Conservation (phyloP, 805 yeast genomes). For the Kodamaea sagamina region DNA sequence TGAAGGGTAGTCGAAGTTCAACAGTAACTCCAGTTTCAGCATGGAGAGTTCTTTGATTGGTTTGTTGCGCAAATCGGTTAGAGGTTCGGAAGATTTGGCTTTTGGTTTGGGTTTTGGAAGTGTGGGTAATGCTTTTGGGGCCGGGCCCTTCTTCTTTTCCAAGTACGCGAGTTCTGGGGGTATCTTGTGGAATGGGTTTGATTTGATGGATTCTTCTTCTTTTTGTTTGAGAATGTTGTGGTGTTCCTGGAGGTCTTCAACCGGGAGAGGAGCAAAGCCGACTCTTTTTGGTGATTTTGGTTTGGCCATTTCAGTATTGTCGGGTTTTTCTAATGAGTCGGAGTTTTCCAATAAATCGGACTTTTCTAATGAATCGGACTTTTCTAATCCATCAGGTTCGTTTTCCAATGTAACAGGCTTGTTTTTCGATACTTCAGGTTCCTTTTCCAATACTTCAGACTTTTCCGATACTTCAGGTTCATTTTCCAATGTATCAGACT, state of each 20-base stretch:
- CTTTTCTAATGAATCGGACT: background rate
- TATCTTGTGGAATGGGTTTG: conserved; percentile 39
- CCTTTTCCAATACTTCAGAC: too few relatives aligned
- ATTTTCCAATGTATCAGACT: too few relatives aligned
- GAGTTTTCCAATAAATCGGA: too few relatives aligned
- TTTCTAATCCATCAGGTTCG: background rate
- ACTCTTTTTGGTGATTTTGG: conserved; percentile 27
- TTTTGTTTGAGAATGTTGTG: conserved; percentile 30
- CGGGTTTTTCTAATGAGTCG: too few relatives aligned
- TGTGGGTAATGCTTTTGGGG: conserved; percentile 31
- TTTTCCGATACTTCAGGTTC: too few relatives aligned
- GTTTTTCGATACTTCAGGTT: too few relatives aligned
- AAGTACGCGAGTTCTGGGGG: conserved; percentile 45
- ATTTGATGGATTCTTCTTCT: conserved; percentile 28
- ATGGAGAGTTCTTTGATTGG: conserved; percentile 53
- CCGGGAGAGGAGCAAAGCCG: conserved; percentile 42
- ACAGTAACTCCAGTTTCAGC: conserved; percentile 43
- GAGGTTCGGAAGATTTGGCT: conserved; percentile 5
- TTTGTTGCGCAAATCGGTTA: conserved; percentile 45
- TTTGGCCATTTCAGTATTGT: background rate
- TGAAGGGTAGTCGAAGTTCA: conserved; percentile 55
- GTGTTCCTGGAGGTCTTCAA: conserved; percentile 37
- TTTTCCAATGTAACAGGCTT: too few relatives aligned
- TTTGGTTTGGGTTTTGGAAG: conserved; percentile 14
- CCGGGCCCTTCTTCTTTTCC: conserved; percentile 26